A percentile compares a stretch with the other conserved stretches of the same genome.
phyloP scores from a whole-genome alignment of 2,329 filamentous ascomycete genomes.

The Sporothrix euskadiensis region DNA sequence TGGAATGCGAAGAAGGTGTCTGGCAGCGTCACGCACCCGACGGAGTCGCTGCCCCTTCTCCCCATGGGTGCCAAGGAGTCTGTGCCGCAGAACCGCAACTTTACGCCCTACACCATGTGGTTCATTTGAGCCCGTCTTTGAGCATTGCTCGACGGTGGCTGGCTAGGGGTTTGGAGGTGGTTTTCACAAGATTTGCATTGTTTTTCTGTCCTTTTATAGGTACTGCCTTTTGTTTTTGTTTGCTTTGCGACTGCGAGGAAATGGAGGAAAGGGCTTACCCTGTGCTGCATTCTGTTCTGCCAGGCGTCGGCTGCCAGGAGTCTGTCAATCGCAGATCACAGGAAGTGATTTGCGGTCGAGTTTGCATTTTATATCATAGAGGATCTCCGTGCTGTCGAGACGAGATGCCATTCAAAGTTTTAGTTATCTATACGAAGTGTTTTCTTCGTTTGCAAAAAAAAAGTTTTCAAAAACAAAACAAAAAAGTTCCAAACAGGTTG shows the following conservation, averaged over 20 bases:
- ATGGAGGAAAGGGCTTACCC: not conserved
- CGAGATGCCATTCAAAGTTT: slow-evolving; percentile 17
- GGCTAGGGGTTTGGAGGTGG: not conserved
- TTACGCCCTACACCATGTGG: slow-evolving; percentile 48
- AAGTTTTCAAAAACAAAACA: not conserved
- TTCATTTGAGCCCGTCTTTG: slow-evolving; percentile 40
- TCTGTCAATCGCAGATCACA: not conserved
- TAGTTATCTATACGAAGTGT: slow-evolving; percentile 6
- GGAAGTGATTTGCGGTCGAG: not conserved
- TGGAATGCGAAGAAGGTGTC: slow-evolving; percentile 45
- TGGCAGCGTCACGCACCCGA: slow-evolving; percentile 33
- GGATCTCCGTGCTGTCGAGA: slow-evolving; percentile 17
- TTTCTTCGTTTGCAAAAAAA: not conserved
- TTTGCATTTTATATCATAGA: slow-evolving; percentile 18
- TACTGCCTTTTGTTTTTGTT: not conserved
- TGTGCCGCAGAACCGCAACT: slow-evolving; percentile 30
- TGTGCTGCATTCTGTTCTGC: not conserved
- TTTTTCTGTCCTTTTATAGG: not conserved
- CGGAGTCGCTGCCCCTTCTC: slow-evolving; percentile 37
- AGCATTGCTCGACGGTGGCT: not conserved
- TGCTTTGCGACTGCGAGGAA: not conserved
- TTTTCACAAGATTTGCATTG: not conserved
- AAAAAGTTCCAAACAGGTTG: too few relatives aligned
- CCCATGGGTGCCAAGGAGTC: slow-evolving; percentile 35
- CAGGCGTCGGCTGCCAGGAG: not conserved